phyloP scores from a whole-genome alignment of 305 asterid species.

The Solanum hybrid region DNA sequence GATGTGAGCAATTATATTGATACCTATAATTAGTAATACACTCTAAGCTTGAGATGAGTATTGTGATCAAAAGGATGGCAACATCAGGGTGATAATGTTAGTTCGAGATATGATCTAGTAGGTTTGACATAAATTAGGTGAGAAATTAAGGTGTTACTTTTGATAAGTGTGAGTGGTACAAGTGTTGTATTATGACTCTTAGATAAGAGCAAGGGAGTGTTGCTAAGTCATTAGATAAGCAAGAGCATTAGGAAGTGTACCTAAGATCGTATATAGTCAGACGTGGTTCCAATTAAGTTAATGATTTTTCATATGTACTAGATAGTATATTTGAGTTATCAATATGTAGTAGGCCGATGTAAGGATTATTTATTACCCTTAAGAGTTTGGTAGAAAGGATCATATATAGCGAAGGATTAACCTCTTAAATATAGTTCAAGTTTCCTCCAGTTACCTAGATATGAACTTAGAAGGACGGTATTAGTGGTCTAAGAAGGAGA shows the following conservation, averaged over 20 bases:
- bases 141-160: neutral
- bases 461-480: neutral
- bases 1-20: neutral
- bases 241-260: neutral
- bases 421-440: neutral
- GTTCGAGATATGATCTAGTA: neutral
- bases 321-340: neutral
- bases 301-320: neutral
- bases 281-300: neutral
- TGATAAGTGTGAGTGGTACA: neutral
- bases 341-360: neutral
- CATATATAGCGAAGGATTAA: neutral
- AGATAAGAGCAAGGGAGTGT: neutral
- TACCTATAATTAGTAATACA: neutral
- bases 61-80: neutral
- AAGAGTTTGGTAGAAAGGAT: neutral
- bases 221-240: neutral
- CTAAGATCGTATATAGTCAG: neutral
- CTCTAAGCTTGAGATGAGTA: neutral
- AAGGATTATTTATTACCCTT: neutral
- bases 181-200: neutral
- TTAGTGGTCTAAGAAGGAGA: neutral
- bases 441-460: neutral
- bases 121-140: neutral
- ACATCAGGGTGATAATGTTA: neutral